Conservation (phyloP, 331 rosid species). For the Stylosanthes scabra region DNA sequence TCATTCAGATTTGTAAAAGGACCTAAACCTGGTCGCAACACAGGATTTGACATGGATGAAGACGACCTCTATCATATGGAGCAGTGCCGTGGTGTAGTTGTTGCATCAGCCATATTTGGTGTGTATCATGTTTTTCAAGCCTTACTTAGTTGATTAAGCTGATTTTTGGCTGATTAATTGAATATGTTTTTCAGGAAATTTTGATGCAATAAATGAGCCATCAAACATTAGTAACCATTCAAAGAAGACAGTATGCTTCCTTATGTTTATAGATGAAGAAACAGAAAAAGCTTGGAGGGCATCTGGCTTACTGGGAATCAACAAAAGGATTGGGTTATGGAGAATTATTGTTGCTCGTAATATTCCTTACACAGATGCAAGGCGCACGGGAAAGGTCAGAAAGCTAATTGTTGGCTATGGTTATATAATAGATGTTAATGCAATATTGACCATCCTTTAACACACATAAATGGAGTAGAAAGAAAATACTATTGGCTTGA, state of each 20-base stretch:
- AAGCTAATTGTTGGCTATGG: constrained; percentile 22
- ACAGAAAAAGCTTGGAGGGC: constrained; percentile 68
- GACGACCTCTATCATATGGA: constrained; percentile 82
- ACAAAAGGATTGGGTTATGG: constrained; percentile 86
- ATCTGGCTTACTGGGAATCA: constrained; percentile 58
- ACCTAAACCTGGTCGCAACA: constrained; percentile 78
- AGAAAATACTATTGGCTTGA: constrained; percentile 12
- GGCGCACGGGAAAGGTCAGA: constrained; percentile 89
- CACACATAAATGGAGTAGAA: neutral
- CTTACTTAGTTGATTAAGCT: constrained; percentile 29
- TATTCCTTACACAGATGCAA: constrained; percentile 77
- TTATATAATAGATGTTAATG: constrained; percentile 7
- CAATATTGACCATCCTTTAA: constrained; percentile 10
- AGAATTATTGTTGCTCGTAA: constrained; percentile 74
- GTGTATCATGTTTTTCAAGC: constrained; percentile 35
- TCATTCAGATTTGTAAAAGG: constrained; percentile 78
- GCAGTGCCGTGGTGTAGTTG: constrained; percentile 83
- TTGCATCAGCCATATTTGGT: constrained; percentile 96
- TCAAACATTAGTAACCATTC: constrained; percentile 68
- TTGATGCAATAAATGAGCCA: constrained; percentile 90
- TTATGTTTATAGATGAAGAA: constrained; percentile 81
- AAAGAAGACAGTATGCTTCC: constrained; percentile 83
- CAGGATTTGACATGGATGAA: constrained; percentile 86
- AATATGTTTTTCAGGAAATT: constrained; percentile 65
- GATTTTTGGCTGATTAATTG: constrained; percentile 34